Evolutionary conservation across 176 grass and related monocot species (phyloP), one percentile per base, ranked within the genome.

Genomic region (Aegilops speltoides): DNA sequence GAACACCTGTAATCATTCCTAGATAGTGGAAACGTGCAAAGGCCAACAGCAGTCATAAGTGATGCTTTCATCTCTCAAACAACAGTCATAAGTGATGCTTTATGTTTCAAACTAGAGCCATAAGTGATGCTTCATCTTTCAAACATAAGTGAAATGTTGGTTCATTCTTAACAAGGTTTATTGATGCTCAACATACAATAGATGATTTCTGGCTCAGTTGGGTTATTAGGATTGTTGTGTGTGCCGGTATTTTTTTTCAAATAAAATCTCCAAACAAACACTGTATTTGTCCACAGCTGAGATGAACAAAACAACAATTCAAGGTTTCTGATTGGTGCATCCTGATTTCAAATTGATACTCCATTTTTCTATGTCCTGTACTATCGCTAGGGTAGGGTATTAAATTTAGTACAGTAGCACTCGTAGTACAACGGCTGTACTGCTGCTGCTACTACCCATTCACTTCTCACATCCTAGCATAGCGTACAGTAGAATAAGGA

Each of bases 1-100:
- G 90, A 77, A 43, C 86, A 85, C 72, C 77, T 88, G 86, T 61
- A 85, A 88, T 88, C 86, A 88, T 91, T 91, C 77, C 79, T 28
- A 40, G 68, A 73, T 11, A 25, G 68, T 73, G 63, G 70, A 88
- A 79, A 81, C 10, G 54, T 32, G 68, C 82, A 81, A 68, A 88
- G n/a, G 26, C 38, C 83, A 46, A 7, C 10, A 64, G 29, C 61
- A 68, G 43, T 37, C 73, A 36, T 67, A 84, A 77, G 69, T 14
- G 81, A 32, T 62, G 68, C 67, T 78, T 80, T 80, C 52, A 62
- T 24, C 29, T 69, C 79, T 50, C 8, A 68, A 79, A 29, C 60
- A 80, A 68, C 85, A 8, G 19, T 52, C 48, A 54, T 54, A 19
- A 54, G 50, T 54, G 15, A 7, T 54, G 50, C 15, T 52, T 46